These are phyloP conservation scores for Salmacisia buchloeana DNA, from an alignment of 1,284 basidiomycete species.

Conservation along the genomic window DNA sequence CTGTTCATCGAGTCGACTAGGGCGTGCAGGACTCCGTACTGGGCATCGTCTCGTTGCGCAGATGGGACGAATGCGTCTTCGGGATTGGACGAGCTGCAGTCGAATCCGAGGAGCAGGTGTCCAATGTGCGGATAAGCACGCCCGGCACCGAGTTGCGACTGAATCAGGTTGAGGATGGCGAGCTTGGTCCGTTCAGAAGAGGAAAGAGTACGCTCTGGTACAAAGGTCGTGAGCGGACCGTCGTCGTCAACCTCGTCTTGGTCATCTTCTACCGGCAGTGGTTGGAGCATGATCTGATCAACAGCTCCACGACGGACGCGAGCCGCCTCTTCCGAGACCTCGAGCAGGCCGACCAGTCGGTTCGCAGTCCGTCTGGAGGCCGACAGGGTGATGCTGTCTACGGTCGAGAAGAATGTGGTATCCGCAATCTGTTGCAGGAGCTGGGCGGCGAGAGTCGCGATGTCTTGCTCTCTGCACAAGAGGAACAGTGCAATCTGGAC, in stretches of 20 bases:
- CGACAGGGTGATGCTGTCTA: conserved; percentile 61
- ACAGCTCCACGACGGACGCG: conserved; percentile 79
- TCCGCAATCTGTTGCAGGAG: conserved; percentile 65
- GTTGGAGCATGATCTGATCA: conserved; percentile 60
- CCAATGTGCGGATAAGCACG: conserved; percentile 75
- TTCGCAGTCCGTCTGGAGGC: conserved; percentile 54
- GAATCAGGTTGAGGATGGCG: conserved; percentile 77
- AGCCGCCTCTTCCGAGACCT: conserved; percentile 75
- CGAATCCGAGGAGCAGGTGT: conserved; percentile 80
- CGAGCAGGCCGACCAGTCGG: conserved; percentile 69
- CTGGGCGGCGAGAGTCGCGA: conserved; percentile 73
- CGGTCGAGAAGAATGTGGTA: conserved; percentile 57
- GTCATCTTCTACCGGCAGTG: conserved; percentile 50
- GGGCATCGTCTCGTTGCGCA: conserved; percentile 54
- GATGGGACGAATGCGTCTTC: conserved; percentile 54
- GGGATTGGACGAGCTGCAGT: conserved; percentile 55
- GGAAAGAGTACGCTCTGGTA: conserved; percentile 50
- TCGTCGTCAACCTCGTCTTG: conserved; percentile 59
- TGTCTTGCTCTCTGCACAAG: conserved; percentile 66
- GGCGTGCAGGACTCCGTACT: conserved; percentile 61
- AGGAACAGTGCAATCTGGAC: conserved; percentile 79
- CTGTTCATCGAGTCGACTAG: conserved; percentile 70
- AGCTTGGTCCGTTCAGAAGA: conserved; percentile 52
- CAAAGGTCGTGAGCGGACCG: conserved; percentile 60
- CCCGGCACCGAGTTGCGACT: conserved; percentile 67